Base-by-base conservation (phyloP, 441 rosid species). In the Iberis amara region DNA sequence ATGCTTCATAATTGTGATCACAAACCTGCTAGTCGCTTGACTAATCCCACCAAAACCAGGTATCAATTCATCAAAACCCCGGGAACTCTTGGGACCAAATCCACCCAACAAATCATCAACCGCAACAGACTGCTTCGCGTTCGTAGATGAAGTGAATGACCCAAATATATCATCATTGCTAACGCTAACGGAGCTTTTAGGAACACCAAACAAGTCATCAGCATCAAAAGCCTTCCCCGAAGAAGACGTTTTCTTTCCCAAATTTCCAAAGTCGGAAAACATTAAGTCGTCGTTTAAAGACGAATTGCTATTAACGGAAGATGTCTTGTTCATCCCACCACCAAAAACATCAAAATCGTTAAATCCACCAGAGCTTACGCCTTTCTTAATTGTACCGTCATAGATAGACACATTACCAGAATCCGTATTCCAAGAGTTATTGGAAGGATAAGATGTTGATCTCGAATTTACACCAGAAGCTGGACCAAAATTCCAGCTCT, bases 31-130 rank as follows among this genome's bases (percentile, higher is more conserved):
- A 32, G 47, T 62, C 1, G 78, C 43, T 28, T 80, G 67, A 47
- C 50, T 26, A 62, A 58, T 70, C 42, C 53, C 72, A 68, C 78
- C 91, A 61, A 85, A 88, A 15, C 96, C 96, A 6, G 91, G 82
- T 23, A 83, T 68, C 75, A 86, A 74, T 50, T 81, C 95, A 73
- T 79, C 84, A 44, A 57, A 65, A 66, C 59, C 82, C 21, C 2
- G 21, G 21, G 21, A 18, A 18, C 21, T 18, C 52, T 71, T 68
- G 13, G 54, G 7, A 7, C 71, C 76, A 52, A 57, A 44, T 0
- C 65, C 71, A 41, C 83, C 86, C 62, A 88, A 62, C 65, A 88
- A 69, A 52, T 85, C 91, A 68, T 74, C 80, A 5, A 52, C 42
- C 0, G 62, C 59, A 37, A 65, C 56, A 55, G 28, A 64, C 42